Percentiles rank a stretch among this genome's conserved stretches.
Evolutionary conservation across 1,284 basidiomycete species (phyloP).

Genomic region (Moesziomyces aphidis): DNA sequence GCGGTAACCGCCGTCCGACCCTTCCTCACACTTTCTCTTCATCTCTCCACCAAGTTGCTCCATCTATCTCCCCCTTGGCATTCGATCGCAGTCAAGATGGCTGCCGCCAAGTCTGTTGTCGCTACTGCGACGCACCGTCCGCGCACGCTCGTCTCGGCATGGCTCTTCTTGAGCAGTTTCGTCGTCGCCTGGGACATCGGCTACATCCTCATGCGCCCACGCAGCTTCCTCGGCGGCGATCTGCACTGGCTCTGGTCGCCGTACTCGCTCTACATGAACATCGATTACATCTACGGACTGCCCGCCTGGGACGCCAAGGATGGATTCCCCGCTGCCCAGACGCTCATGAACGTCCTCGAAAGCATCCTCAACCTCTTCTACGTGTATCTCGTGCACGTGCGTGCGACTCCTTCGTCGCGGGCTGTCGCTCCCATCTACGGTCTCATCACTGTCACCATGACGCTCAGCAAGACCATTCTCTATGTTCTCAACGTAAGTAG

Average conservation of each 20-base stretch:
- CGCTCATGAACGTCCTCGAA: slow-evolving; percentile 83
- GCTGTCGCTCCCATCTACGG: slow-evolving; percentile 77
- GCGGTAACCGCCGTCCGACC: background rate
- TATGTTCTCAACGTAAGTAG: slow-evolving; percentile 68
- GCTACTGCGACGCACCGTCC: slow-evolving; percentile 33
- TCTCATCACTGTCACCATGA: slow-evolving; percentile 79
- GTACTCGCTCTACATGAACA: slow-evolving; percentile 75
- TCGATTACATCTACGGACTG: slow-evolving; percentile 82
- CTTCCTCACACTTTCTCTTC: background rate
- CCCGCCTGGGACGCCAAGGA: slow-evolving; percentile 75
- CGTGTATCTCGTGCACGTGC: slow-evolving; percentile 78
- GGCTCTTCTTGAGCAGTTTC: slow-evolving; percentile 44
- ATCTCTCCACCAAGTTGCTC: slow-evolving; percentile 3
- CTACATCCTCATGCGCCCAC: slow-evolving; percentile 55
- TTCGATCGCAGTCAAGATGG: slow-evolving; percentile 10
- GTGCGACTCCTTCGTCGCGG: slow-evolving; percentile 69
- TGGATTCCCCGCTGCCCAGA: slow-evolving; percentile 89
- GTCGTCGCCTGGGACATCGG: slow-evolving; percentile 55
- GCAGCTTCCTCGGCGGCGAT: slow-evolving; percentile 70
- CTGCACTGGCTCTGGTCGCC: slow-evolving; percentile 45
- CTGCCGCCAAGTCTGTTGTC: slow-evolving; percentile 4
- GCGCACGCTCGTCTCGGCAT: slow-evolving; percentile 29
- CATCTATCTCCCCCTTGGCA: background rate
- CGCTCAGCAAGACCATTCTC: slow-evolving; percentile 84
- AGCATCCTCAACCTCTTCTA: slow-evolving; percentile 78